Percentiles rank a stretch among this genome's conserved stretches.
Conservation (phyloP, 805 yeast species). For the Candida parachauliodes region DNA sequence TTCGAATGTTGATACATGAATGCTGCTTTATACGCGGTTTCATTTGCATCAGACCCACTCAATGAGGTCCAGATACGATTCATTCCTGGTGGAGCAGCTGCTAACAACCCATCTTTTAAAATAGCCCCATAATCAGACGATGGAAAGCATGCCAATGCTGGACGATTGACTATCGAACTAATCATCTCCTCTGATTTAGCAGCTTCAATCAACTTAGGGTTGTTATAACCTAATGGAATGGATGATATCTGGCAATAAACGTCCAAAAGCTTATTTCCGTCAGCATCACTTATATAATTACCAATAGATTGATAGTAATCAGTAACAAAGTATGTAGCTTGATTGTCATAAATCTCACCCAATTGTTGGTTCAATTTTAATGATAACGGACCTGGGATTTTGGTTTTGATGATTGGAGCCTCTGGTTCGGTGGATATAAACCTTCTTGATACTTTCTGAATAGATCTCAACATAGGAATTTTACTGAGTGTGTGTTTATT, state of each 20-base stretch:
- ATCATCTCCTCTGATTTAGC: slow-evolving; percentile 41
- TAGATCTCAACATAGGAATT: slow-evolving; percentile 2
- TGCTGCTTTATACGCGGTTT: slow-evolving; percentile 68
- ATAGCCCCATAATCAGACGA: slow-evolving; percentile 50
- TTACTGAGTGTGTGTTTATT: not conserved
- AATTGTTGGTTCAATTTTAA: slow-evolving; percentile 27
- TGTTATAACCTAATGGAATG: slow-evolving; percentile 42
- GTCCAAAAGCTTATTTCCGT: slow-evolving; percentile 39
- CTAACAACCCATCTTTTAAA: slow-evolving; percentile 47
- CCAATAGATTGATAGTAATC: slow-evolving; percentile 39
- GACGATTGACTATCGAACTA: slow-evolving; percentile 39
- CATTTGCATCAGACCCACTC: slow-evolving; percentile 69
- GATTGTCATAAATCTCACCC: slow-evolving; percentile 37
- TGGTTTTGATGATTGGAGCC: slow-evolving; percentile 26
- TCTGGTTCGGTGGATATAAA: slow-evolving; percentile 23
- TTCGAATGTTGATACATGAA: slow-evolving; percentile 60
- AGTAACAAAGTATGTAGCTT: slow-evolving; percentile 40
- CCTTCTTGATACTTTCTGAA: not conserved
- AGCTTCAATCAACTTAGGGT: slow-evolving; percentile 34
- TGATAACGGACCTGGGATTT: slow-evolving; percentile 39
- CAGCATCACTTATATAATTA: slow-evolving; percentile 40
- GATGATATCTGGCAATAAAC: slow-evolving; percentile 43
- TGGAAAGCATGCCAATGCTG: slow-evolving; percentile 45
- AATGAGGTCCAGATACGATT: slow-evolving; percentile 60
- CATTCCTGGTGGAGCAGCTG: slow-evolving; percentile 65